A percentile compares a stretch with the other conserved stretches of the same genome.
Evolutionary conservation across 2,329 filamentous ascomycete genomes (phyloP).

Genomic region (Penicillium corylophilum): DNA sequence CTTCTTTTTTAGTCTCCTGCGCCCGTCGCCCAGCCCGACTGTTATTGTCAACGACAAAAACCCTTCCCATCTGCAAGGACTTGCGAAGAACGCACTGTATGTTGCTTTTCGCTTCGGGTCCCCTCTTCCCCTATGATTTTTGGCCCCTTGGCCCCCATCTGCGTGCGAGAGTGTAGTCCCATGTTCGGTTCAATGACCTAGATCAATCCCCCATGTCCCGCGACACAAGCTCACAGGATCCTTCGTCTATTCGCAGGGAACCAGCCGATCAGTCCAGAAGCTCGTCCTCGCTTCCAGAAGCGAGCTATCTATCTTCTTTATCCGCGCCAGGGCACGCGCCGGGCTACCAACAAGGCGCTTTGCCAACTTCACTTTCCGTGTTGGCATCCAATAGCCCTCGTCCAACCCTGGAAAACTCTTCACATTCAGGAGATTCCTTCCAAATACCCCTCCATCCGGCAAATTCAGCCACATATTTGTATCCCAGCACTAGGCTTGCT

Average conservation of each 20-base stretch:
- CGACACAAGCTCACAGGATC: constrained; percentile 20
- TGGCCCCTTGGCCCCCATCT: constrained; percentile 11
- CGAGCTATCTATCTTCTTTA: constrained; percentile 5
- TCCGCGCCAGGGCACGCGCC: constrained; percentile 16
- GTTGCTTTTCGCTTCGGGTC: constrained; percentile 7
- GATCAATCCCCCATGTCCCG: constrained; percentile 20
- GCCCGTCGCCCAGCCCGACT: constrained; percentile 16
- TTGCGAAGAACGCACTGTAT: constrained; percentile 11
- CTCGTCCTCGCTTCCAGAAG: constrained; percentile 10
- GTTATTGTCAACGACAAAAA: constrained; percentile 8
- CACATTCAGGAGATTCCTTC: constrained; percentile 5
- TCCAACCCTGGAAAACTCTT: constrained; percentile 1
- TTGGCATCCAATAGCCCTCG: constrained; percentile 13
- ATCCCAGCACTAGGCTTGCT: constrained; percentile 7
- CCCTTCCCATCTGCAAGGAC: constrained; percentile 7
- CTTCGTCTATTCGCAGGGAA: constrained; percentile 16
- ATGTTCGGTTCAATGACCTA: constrained; percentile 17
- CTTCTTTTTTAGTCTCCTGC: constrained; percentile 15
- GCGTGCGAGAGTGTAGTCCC: constrained; percentile 10
- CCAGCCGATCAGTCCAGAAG: constrained; percentile 8
- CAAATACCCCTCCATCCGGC: constrained; percentile 7
- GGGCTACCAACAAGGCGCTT: constrained; percentile 12
- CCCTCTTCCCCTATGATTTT: constrained; percentile 11
- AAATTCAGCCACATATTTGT: constrained; percentile 10
- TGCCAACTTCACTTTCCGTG: constrained; percentile 7